Base-by-base conservation (phyloP, 2,329 filamentous ascomycete genomes). In the Colletotrichum destructivum region DNA sequence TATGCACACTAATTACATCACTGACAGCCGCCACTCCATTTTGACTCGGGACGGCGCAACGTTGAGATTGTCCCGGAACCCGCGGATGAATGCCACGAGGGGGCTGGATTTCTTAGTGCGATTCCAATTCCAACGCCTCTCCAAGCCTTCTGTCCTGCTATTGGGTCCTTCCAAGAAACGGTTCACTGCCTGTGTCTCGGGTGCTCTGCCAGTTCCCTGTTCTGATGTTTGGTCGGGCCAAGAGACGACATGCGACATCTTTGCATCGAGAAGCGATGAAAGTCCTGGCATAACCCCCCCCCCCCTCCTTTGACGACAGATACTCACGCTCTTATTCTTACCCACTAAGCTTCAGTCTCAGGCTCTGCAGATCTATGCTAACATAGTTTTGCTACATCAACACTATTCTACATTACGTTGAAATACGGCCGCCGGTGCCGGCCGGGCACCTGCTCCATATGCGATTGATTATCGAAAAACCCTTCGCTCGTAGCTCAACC, bases 211-310 rank as follows among this genome's bases (percentile, higher is more conserved):
- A 51, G 55, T 61, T 47, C 26, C 15, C 23, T 67, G 18, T 42
- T 70, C 68, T 61, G 68, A 71, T 67, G 18, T 67, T 71, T 56
- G 56, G 63, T 21, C 56, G 49, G 63, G 42, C 18, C 2, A 67
- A 55, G 38, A 40, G 55, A 70, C 47, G 62, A 9, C 56, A 40
- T 2, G 11, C 40, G 4, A 42, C 54, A n/a, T 11, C 56, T 44
- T 21, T n/a, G 15, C 23, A 40, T 46, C 11, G 40, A 61, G 26
- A 31, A 62, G 49, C 51, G 42, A 67, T 51, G 56, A 62, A 11
- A 31, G 31, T 31, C 31, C 52, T n/a, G 3, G 31, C 26, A 18
- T 7, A 2, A n/a, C 15, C 7, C 1, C 31, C 6, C 31, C 31
- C 1, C 31, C 31, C 31, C 31, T 7, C 9, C 31, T 31, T 31